Conservation (phyloP, 306 rosid species). For the Vigna unguiculata region DNA sequence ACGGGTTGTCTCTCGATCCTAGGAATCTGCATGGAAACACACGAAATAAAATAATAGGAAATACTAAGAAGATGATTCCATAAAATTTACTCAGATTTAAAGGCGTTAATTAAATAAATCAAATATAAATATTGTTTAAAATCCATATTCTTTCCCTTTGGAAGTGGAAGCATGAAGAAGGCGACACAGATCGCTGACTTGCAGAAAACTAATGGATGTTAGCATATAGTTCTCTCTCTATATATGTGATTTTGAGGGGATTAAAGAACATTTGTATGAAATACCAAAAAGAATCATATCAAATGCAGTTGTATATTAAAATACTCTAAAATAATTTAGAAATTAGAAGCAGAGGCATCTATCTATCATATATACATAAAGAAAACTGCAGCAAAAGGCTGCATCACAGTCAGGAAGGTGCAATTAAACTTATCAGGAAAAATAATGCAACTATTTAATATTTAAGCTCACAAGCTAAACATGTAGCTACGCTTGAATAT, state of each 20-base stretch:
- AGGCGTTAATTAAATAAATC: background rate
- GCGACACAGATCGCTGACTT: constrained; percentile 13
- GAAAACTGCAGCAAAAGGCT: constrained; percentile 15
- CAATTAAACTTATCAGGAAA: background rate
- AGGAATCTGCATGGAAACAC: constrained; percentile 31
- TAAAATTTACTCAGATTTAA: constrained; percentile 27
- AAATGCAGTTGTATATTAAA: background rate
- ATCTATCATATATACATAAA: background rate
- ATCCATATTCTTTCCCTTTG: background rate
- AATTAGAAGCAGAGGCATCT: background rate
- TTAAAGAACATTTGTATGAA: background rate
- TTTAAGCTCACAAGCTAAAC: constrained; percentile 15
- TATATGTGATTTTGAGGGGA: background rate
- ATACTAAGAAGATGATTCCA: background rate
- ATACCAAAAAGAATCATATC: constrained; percentile 3
- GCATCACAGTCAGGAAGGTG: background rate
- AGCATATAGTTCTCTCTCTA: background rate
- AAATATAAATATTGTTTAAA: background rate
- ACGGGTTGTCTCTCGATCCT: constrained; percentile 1
- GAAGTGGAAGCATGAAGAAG: constrained; percentile 18
- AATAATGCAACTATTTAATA: constrained; percentile 7
- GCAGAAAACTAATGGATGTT: background rate
- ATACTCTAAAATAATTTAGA: background rate
- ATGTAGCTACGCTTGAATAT: too few species aligned
- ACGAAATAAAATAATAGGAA: constrained; percentile 1